These are phyloP conservation scores for Rhizomucor pusillus DNA, from an alignment of 371 early-diverging fungal genomes.

Conservation along the genomic window DNA sequence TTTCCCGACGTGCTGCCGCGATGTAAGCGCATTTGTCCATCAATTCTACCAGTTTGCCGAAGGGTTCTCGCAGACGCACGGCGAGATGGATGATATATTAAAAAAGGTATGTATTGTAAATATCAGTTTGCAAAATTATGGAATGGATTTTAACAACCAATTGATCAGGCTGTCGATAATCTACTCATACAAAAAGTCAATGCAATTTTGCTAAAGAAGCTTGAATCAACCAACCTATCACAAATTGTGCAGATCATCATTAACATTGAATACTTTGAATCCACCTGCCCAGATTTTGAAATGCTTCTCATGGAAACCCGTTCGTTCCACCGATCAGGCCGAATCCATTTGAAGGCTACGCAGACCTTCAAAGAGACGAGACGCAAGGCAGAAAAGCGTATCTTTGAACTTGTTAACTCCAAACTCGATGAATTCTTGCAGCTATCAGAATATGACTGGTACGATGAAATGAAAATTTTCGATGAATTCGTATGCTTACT, in stretches of 20 bases:
- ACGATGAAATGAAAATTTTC: too few relatives aligned
- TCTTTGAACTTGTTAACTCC: constrained; percentile 76
- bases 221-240: constrained; percentile 66
- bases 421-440: constrained; percentile 84
- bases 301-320: constrained; percentile 67
- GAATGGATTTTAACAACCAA: not conserved
- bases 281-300: constrained; percentile 80
- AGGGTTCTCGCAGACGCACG: constrained; percentile 79
- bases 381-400: constrained; percentile 72
- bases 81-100: constrained; percentile 85
- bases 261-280: constrained; percentile 78
- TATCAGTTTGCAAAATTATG: not conserved
- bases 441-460: constrained; percentile 84
- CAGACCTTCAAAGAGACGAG: constrained; percentile 72
- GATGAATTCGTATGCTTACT: too few relatives aligned
- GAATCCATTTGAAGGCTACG: constrained; percentile 68
- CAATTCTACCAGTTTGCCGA: constrained; percentile 86
- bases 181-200: constrained; percentile 74
- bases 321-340: constrained; percentile 55
- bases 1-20: constrained; percentile 70
- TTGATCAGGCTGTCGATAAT: constrained; percentile 68
- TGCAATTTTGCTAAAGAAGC: constrained; percentile 64
- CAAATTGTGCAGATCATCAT: constrained; percentile 82
- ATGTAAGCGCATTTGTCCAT: constrained; percentile 69
- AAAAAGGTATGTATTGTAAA: constrained; percentile 56